Base-by-base conservation (phyloP, 257 asterid species). In the Scutellaria galericulata region DNA sequence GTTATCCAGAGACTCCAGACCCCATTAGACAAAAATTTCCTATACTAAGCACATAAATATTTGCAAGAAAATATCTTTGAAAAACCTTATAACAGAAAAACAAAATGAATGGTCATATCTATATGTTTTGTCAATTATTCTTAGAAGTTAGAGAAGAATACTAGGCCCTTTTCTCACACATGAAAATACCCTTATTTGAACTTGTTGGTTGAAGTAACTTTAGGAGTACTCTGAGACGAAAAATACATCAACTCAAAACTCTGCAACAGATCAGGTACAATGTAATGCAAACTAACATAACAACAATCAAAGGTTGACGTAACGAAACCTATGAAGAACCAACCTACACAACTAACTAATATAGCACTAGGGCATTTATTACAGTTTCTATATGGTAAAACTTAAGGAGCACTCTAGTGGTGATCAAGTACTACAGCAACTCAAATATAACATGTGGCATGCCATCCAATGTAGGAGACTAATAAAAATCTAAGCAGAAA, bases 31-130 rank as follows among this genome's bases (percentile, higher is more conserved):
- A 48, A 54, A 68, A 18, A 61, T 40, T 60, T 39, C 59, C 37
- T 62, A 73, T 5, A 73, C 8, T 15, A 14, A 40, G 54, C 18
- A n/a, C 65, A 71, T n/a, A n/a, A 18, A 71, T 57, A 72, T 56
- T 57, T 47, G 55, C 64, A 22, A 20, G 51, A 50, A 52, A 77
- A 68, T 46, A 44, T 11, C 5, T 48, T 46, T 48, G 70, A 63
- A 45, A 7, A 63, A 66, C 14, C 74, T 62, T 62, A 73, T 52
- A 24, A 7, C 64, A 31, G 41, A 27, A 59, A 62, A 47, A 13
- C 5, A 37, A 66, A 53, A 46, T 20, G 60, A 31, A 55, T 39
- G 64, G 53, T 42, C 37, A 58, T 60, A 20, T 50, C 12, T 60
- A 8, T 45, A 55, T 39, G 8, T 53, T 47, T 48, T 40, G 37